Base-by-base conservation (phyloP, 495 filamentous ascomycete genomes). In the Penicillium atrosanguineum region DNA sequence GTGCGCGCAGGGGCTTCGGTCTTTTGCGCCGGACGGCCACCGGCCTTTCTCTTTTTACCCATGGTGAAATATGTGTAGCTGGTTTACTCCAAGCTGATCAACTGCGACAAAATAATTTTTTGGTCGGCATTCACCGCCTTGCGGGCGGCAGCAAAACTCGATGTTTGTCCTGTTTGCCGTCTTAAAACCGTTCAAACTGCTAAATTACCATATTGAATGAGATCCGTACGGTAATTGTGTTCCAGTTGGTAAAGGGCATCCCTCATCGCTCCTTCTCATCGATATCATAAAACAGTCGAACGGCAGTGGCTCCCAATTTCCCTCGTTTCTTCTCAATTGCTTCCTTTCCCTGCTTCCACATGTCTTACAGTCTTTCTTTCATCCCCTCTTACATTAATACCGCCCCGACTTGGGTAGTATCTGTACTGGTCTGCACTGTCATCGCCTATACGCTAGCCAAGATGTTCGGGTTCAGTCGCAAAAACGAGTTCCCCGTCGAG, bases 1-100 rank as follows among this genome's bases (percentile, higher is more conserved):
- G 74, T 62, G 15, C 57, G 59, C 40, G 61, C 61, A n/a, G 61
- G 58, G 9, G 64, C 57, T 31, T 84, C 68, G 45, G 79, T 73
- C 29, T 81, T 76, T 48, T 73, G 75, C 8, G 79, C 55, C n/a
- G 72, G 68, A 43, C 71, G 76, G 53, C 79, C 70, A 39, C 83
- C 75, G 2, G 81, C 83, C 72, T 93, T 94, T 76, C 89, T 84
- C 63, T 93, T 94, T 63, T 87, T 92, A 25, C 68, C 88, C 88
- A 95, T 95, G 56, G 53, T 79, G 41, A 50, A 41, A 23, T 46
- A 28, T 46, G 50, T 42, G 20, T 50, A 12, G 11, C 52, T 42
- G 42, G 31, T 18, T 49, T 20, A 20, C 34, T 34, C 44, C 11
- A 21, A 48, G 55, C 50, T 54, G 48, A 40, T 57, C 46, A 44